Percentiles rank a stretch among this genome's conserved stretches.
Evolutionary conservation across 768 basidiomycete genomes (phyloP).

Genomic region (Phallus indusiatus): DNA sequence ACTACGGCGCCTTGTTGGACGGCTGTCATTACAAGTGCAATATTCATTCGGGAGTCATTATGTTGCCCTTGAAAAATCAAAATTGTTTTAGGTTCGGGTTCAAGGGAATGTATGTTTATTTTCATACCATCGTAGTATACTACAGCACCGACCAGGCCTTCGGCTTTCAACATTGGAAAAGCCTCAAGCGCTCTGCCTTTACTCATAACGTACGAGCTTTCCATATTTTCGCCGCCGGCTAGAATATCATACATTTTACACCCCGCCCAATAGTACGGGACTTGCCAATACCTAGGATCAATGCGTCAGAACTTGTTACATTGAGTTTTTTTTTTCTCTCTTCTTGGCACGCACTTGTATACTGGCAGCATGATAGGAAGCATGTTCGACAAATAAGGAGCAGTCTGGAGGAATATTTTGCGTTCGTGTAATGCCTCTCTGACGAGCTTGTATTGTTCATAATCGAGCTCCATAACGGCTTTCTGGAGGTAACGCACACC

Average conservation of each 20-base stretch:
- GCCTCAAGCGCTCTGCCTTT: constrained; percentile 88
- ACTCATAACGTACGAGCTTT: constrained; percentile 89
- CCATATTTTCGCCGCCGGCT: constrained; percentile 96
- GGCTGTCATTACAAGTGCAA: constrained; percentile 89
- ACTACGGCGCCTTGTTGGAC: constrained; percentile 84
- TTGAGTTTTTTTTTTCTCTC: background rate
- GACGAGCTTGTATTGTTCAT: constrained; percentile 94
- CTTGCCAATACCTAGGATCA: constrained; percentile 76
- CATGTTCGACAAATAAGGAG: constrained; percentile 87
- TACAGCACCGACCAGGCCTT: constrained; percentile 87
- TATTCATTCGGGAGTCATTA: constrained; percentile 98
- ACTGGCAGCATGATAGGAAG: constrained; percentile 96
- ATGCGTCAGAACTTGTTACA: constrained; percentile 8
- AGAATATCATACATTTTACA: constrained; percentile 95
- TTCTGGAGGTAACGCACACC: constrained; percentile 98
- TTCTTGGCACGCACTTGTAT: constrained; percentile 57
- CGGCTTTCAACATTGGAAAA: constrained; percentile 92
- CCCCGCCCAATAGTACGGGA: constrained; percentile 92
- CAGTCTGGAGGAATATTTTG: constrained; percentile 87
- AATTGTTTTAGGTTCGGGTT: background rate
- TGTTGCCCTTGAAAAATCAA: constrained; percentile 63
- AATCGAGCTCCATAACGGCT: constrained; percentile 90
- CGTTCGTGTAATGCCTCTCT: constrained; percentile 92
- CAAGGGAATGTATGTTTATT: background rate
- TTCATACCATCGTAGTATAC: constrained; percentile 96